Conservation (phyloP, 805 yeast species). For the Yarrowia sp. region DNA sequence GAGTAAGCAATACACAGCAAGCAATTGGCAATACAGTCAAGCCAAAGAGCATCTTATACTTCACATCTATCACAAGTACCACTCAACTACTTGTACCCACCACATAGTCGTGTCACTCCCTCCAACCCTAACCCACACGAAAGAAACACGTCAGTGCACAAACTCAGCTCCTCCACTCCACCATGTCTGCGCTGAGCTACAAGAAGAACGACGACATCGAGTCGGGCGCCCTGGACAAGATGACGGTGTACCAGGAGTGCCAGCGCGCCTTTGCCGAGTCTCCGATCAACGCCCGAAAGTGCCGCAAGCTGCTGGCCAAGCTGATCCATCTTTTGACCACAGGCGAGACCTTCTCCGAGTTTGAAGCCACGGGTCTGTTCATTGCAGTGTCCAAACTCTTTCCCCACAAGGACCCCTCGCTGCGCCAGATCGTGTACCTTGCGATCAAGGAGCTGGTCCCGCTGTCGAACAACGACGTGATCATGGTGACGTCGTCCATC, state of each 20-base stretch:
- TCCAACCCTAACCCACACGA: slow-evolving; percentile 5
- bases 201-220: slow-evolving; percentile 79
- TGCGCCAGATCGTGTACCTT: slow-evolving; percentile 90
- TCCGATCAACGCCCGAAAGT: slow-evolving; percentile 82
- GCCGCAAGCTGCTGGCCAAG: slow-evolving; percentile 79
- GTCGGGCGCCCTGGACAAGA: slow-evolving; percentile 80
- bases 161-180: neutral
- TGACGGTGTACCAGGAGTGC: slow-evolving; percentile 97
- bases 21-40: too few species aligned
- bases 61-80: too few species aligned
- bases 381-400: slow-evolving; percentile 92
- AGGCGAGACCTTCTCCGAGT: slow-evolving; percentile 83
- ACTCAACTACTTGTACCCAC: neutral
- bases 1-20: too few species aligned
- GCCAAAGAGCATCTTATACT: too few species aligned
- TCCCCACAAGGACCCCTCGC: slow-evolving; percentile 80
- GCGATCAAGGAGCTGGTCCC: slow-evolving; percentile 88
- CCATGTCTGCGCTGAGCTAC: slow-evolving; percentile 79
- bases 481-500: slow-evolving; percentile 96
- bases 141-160: slow-evolving; percentile 22
- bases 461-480: slow-evolving; percentile 75
- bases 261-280: slow-evolving; percentile 87
- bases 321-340: slow-evolving; percentile 75
- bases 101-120: too few species aligned
- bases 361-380: slow-evolving; percentile 88